Percentiles rank a stretch among this genome's conserved stretches.
Conservation (phyloP, 192 early-diverging fungal genomes). For the Linnemannia zychae region DNA sequence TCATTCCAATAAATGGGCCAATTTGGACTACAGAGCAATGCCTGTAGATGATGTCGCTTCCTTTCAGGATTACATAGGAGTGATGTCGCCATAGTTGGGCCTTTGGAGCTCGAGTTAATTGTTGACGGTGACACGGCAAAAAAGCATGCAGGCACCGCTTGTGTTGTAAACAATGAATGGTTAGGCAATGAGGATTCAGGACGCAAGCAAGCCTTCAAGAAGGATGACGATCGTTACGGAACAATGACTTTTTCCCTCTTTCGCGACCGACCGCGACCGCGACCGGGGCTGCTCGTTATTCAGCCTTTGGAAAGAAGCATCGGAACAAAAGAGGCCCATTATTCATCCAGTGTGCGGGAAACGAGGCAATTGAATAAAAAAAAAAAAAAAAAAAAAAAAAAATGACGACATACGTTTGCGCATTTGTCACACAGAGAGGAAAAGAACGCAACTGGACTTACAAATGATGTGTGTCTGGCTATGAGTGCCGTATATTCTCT, state of each 20-base stretch:
- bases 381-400: neutral
- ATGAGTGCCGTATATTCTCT: neutral
- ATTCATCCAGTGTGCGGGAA: neutral
- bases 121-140: neutral
- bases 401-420: neutral
- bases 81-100: slow-evolving; percentile 8
- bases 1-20: too few species aligned
- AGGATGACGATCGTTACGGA: too few species aligned
- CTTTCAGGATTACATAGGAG: neutral
- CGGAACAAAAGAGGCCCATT: neutral
- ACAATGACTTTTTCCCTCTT: neutral
- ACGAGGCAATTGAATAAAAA: neutral
- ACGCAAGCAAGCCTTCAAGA: neutral
- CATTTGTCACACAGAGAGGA: slow-evolving; percentile 1
- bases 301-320: neutral
- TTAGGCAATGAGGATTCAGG: too few species aligned
- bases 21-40: neutral
- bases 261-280: neutral
- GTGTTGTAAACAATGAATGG: too few species aligned
- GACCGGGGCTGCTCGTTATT: neutral
- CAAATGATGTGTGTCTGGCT: neutral
- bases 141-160: neutral
- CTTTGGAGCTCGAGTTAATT: neutral
- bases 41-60: neutral
- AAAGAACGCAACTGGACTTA: neutral